Base-by-base conservation (phyloP, 108 stramenopile genomes). In the Nitzschia sp. region DNA sequence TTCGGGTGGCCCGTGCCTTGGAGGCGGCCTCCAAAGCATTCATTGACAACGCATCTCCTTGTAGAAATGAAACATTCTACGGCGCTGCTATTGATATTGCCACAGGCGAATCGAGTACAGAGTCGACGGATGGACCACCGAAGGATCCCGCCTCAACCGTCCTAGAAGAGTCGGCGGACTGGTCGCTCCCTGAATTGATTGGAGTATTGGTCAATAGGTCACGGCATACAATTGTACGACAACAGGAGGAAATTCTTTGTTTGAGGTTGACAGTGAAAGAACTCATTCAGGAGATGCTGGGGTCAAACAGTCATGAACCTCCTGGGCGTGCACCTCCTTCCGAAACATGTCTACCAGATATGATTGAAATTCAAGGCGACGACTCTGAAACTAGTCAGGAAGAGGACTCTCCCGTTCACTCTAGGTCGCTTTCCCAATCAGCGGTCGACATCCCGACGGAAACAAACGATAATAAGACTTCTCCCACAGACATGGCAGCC, bases 51-150 rank as follows among this genome's bases (percentile, higher is more conserved):
- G 12, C 20, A 2, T 43, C 61, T 2, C 15, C 61, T 24, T 3
- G n/a, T 17, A 7, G 43, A 12, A 39, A 62, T 8, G 43, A 44
- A 12, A 17, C 43, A 19, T 62, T 62, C 8, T 62, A 43, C 20
- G 41, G 44, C 37, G 61, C 61, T 43, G 61, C 61, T 5, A 62
- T 62, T 21, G 61, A 62, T 24, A 8, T 43, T 41, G 61, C 57
- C 15, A 19, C 19, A 1, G 38, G 46, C 17, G 3, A 48, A 17
- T 15, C 46, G 0, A 39, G 38, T 14, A 3, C 38, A 14, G 19
- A 37, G 38, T 14, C 57, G 1, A 7, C 29, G 11, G n/a, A 14
- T 58, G 38, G 38, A 58, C 10, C 10, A 58, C 9, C 20, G 38
- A 39, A 58, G 12, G 57, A n/a, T 14, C 39, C 15, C 15, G 57